Percentiles rank a stretch among this genome's conserved stretches.
phyloP scores from a whole-genome alignment of 768 basidiomycete genomes.

The Gloeostereum incarnatum region DNA sequence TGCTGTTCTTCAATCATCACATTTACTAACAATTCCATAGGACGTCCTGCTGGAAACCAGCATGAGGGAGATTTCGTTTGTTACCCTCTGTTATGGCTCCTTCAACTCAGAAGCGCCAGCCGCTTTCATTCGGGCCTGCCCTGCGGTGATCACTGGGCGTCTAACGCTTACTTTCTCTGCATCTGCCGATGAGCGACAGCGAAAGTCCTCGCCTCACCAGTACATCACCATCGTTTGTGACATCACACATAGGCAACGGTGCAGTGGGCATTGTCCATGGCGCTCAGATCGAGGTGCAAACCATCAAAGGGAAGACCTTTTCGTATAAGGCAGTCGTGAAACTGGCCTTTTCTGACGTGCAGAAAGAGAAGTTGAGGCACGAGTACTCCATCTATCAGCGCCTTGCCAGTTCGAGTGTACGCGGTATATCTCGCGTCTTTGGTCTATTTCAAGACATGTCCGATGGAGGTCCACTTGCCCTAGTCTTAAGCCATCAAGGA shows the following conservation, averaged over 20 bases:
- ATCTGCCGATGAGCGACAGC: too few relatives aligned
- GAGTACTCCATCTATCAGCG: slow-evolving; percentile 8
- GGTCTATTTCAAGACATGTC: slow-evolving; percentile 8
- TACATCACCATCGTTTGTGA: slow-evolving; percentile 1
- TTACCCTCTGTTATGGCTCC: neutral
- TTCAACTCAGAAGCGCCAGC: neutral
- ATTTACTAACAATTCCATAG: too few relatives aligned
- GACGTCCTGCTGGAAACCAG: slow-evolving; percentile 7
- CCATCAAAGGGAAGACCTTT: neutral
- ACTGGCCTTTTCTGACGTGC: slow-evolving; percentile 7
- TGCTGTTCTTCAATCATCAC: too few relatives aligned
- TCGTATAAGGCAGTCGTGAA: slow-evolving; percentile 8
- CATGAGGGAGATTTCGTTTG: slow-evolving; percentile 4
- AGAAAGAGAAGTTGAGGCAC: slow-evolving; percentile 5
- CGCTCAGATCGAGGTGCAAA: slow-evolving; percentile 5
- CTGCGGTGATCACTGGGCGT: neutral
- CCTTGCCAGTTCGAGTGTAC: neutral
- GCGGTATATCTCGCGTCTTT: slow-evolving; percentile 4
- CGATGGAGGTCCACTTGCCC: slow-evolving; percentile 3
- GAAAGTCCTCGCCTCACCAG: neutral
- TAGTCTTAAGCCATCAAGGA: too few relatives aligned
- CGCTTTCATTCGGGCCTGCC: neutral
- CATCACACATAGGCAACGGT: slow-evolving; percentile 4
- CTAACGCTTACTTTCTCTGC: too few relatives aligned
- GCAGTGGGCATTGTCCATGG: slow-evolving; percentile 7